Conservation (phyloP, 148 eudicot species). For the Talinum fruticosum region DNA sequence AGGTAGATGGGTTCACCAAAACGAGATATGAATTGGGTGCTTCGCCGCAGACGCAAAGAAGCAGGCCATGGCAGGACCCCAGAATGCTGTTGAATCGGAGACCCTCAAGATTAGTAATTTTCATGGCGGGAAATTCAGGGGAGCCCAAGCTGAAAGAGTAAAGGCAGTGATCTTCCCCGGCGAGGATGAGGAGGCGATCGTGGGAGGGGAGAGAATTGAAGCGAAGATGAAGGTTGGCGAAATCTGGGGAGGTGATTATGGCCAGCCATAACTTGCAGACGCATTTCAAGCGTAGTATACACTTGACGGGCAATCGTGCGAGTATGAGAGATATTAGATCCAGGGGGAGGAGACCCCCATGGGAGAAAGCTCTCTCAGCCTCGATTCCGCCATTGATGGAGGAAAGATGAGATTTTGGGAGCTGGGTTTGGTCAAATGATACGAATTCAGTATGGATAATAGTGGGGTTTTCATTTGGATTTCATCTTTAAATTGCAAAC, state of each 20-base stretch:
- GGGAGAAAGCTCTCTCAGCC: background rate
- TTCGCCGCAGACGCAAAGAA: conserved; percentile 6
- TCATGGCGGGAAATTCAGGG: background rate
- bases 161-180: background rate
- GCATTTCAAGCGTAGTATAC: background rate
- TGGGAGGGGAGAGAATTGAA: background rate
- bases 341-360: background rate
- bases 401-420: background rate
- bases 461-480: background rate
- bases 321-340: conserved; percentile 13
- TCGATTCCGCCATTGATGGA: conserved; percentile 5
- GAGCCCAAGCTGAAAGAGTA: conserved; percentile 1
- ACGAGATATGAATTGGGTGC: background rate
- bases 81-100: background rate
- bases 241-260: background rate
- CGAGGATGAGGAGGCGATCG: background rate
- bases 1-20: conserved; percentile 17
- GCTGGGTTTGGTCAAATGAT: background rate
- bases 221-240: conserved; percentile 8
- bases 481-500: background rate
- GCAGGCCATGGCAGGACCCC: conserved; percentile 21
- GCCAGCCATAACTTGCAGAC: conserved; percentile 21
- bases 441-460: background rate
- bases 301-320: conserved; percentile 1
- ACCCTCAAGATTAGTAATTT: background rate